A percentile compares a stretch with the other conserved stretches of the same genome.
These are phyloP conservation scores for Phytophthora europaea DNA, from an alignment of 352 stramenopile species.

Conservation along the genomic window DNA sequence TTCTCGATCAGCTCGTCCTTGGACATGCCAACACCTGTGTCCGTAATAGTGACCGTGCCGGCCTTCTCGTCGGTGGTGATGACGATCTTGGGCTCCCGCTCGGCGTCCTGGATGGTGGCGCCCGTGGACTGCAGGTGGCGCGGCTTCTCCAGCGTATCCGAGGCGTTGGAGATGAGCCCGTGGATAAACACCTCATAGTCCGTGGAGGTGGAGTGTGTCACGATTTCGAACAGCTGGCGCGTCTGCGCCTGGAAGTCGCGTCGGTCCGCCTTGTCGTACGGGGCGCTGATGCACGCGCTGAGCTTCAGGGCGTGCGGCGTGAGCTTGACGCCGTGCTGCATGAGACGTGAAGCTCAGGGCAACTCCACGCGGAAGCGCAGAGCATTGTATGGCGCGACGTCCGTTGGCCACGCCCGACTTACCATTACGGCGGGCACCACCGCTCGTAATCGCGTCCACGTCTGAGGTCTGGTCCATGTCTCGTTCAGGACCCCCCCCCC, in stretches of 20 bases:
- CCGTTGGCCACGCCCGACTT: constrained; percentile 19
- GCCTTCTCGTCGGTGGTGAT: constrained; percentile 97
- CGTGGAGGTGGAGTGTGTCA: constrained; percentile 99
- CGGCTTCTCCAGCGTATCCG: constrained; percentile 99
- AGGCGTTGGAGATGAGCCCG: constrained; percentile 99
- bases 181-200: constrained; percentile 99
- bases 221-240: constrained; percentile 96
- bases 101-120: constrained; percentile 73
- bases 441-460: too few species aligned
- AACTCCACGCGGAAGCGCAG: constrained; percentile 7
- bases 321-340: constrained; percentile 38
- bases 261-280: constrained; percentile 67
- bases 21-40: constrained; percentile 99
- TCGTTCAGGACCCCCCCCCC: too few species aligned
- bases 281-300: constrained; percentile 42
- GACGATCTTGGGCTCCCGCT: constrained; percentile 96
- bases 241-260: constrained; percentile 97
- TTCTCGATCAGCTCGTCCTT: constrained; percentile 98
- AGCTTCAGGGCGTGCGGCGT: constrained; percentile 48
- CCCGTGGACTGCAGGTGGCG: constrained; percentile 93
- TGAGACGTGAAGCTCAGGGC: constrained; percentile 18
- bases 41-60: constrained; percentile 97
- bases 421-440: too few species aligned
- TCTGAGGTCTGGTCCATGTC: too few species aligned
- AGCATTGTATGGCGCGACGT: constrained; percentile 27